Evolutionary conservation across 371 early-diverging fungal species (phyloP), one percentile per base, ranked within the genome.

Genomic region (Haplosporangium sp.): DNA sequence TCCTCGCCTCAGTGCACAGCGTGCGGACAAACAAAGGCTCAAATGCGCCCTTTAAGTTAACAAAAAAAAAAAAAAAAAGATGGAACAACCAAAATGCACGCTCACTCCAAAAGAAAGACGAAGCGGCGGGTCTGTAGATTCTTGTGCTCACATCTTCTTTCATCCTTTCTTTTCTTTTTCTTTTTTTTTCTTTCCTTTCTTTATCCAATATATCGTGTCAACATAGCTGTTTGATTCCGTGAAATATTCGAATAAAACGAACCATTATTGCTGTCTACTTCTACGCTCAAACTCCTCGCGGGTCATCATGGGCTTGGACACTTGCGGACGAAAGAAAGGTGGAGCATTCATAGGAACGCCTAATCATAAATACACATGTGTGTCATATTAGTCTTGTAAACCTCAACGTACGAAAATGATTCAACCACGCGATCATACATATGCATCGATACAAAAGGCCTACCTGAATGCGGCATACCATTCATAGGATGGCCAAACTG

Each of bases 401-500:
- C n/a, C n/a, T n/a, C n/a, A n/a, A n/a, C n/a, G n/a, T n/a, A n/a
- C n/a, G n/a, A n/a, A n/a, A n/a, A n/a, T n/a, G n/a, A n/a, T n/a
- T n/a, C n/a, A n/a, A n/a, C n/a, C n/a, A n/a, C n/a, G n/a, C n/a
- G n/a, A n/a, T 54, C 29, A 29, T 40, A 20, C 38, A 23, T 10
- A 6, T 14, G 7, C n/a, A 42, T 18, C 23, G 45, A 43, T 20
- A 43, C n/a, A 62, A 59, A 59, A 21, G 36, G 47, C 58, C 47
- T 67, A 71, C 77, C 77, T 52, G 62, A 72, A 41, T 67, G 71
- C 10, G 77, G 71, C 65, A 76, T 70, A 9, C 64, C 64, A 23
- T 43, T 65, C 77, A 76, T 76, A 21, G 77, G 77, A 52, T 76
- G 77, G n/a, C 77, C 77, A 71, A 67, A 76, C 57, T 64, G 70